Evolutionary conservation across 345 rosid species (phyloP).

Genomic region (Melastoma malabathricum): DNA sequence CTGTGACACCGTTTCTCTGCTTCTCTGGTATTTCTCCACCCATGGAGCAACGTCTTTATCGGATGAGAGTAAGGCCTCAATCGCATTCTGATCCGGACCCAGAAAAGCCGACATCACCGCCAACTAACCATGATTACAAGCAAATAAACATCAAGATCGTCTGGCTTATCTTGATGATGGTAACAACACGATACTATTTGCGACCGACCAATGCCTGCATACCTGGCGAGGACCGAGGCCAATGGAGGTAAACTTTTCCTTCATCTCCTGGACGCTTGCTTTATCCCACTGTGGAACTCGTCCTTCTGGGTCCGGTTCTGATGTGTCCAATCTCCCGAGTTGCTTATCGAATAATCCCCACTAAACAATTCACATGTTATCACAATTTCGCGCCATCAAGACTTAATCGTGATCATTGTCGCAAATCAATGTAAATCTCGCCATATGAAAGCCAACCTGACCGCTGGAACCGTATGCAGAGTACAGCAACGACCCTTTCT

Average conservation of each 20-base stretch:
- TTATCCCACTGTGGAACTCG: slow-evolving; percentile 71
- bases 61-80: slow-evolving; percentile 47
- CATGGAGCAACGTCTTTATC: slow-evolving; percentile 70
- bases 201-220: slow-evolving; percentile 1
- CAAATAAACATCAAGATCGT: slow-evolving; percentile 5
- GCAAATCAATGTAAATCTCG: slow-evolving; percentile 2
- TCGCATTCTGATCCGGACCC: slow-evolving; percentile 83
- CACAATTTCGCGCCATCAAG: not conserved
- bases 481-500: slow-evolving; percentile 58
- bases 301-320: slow-evolving; percentile 71
- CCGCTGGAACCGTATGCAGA: slow-evolving; percentile 78
- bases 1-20: slow-evolving; percentile 87
- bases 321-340: slow-evolving; percentile 64
- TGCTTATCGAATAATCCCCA: slow-evolving; percentile 88
- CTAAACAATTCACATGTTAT: slow-evolving; percentile 15
- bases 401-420: not conserved
- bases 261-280: slow-evolving; percentile 79
- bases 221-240: slow-evolving; percentile 98
- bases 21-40: slow-evolving; percentile 79
- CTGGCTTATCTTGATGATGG: not conserved
- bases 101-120: slow-evolving; percentile 94
- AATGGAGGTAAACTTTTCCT: slow-evolving; percentile 61
- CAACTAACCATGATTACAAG: slow-evolving; percentile 28
- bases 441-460: slow-evolving; percentile 37
- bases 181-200: not conserved